These are phyloP conservation scores for Beauveria asiatica DNA, from an alignment of 2,329 filamentous ascomycete genomes.

Conservation along the genomic window DNA sequence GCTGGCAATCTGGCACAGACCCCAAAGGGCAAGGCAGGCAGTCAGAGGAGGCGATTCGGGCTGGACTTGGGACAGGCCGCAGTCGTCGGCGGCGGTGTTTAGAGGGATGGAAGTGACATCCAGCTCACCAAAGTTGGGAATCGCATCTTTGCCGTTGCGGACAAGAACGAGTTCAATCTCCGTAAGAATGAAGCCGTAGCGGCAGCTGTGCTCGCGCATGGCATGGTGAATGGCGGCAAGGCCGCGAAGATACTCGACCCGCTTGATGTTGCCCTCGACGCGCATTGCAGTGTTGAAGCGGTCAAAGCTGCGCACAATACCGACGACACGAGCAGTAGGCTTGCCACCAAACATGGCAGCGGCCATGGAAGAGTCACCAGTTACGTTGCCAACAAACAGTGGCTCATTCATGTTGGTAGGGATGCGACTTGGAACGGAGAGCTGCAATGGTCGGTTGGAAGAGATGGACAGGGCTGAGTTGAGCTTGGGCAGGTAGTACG, in stretches of 20 bases:
- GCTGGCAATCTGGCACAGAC: conserved; percentile 62
- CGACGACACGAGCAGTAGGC: conserved; percentile 55
- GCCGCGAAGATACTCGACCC: conserved; percentile 81
- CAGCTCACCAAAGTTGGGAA: conserved; percentile 81
- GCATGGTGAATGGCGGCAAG: conserved; percentile 78
- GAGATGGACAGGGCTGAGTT: conserved; percentile 76
- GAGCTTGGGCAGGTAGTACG: conserved; percentile 76
- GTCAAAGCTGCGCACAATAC: conserved; percentile 85
- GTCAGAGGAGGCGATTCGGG: conserved; percentile 46
- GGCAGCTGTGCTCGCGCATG: conserved; percentile 88
- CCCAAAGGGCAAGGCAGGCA: conserved; percentile 68
- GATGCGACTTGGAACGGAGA: conserved; percentile 34
- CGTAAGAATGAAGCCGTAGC: conserved; percentile 93
- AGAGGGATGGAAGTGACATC: conserved; percentile 61
- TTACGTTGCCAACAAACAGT: conserved; percentile 57
- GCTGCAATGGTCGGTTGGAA: conserved; percentile 54
- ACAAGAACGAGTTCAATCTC: conserved; percentile 93
- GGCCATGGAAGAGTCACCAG: conserved; percentile 47
- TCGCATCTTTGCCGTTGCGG: conserved; percentile 62
- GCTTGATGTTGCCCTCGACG: conserved; percentile 72
- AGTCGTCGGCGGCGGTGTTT: conserved; percentile 29
- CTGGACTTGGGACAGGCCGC: conserved; percentile 21
- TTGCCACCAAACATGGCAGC: conserved; percentile 41
- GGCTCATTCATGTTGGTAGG: conserved; percentile 37
- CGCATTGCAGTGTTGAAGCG: conserved; percentile 95